Evolutionary conservation across 495 filamentous ascomycete species (phyloP).

Genomic region (Bacidia rubella): DNA sequence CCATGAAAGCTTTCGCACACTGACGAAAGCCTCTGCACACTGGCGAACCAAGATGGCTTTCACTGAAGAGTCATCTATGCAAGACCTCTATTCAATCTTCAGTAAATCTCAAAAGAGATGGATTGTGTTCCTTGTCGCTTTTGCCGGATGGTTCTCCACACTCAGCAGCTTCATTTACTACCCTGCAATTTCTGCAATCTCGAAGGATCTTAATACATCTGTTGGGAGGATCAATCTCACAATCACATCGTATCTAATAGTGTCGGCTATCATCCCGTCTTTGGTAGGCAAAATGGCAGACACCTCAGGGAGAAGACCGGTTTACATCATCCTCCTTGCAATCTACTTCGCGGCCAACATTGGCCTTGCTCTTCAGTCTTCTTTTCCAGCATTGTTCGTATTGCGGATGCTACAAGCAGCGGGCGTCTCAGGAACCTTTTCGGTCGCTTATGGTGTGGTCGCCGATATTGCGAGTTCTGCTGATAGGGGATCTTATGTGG

Average conservation of each 20-base stretch:
- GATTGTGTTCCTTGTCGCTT: slow-evolving; percentile 24
- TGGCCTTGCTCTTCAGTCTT: slow-evolving; percentile 45
- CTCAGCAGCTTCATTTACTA: slow-evolving; percentile 32
- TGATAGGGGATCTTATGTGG: slow-evolving; percentile 17
- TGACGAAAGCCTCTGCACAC: too few relatives aligned
- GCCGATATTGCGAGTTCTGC: slow-evolving; percentile 15
- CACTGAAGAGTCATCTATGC: too few relatives aligned
- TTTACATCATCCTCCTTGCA: slow-evolving; percentile 42
- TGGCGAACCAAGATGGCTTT: too few relatives aligned
- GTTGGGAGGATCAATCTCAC: slow-evolving; percentile 26
- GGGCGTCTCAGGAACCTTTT: slow-evolving; percentile 32
- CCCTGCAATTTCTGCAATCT: slow-evolving; percentile 25
- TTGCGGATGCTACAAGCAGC: slow-evolving; percentile 52
- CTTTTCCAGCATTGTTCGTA: slow-evolving; percentile 46
- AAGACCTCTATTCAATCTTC: slow-evolving; percentile 16
- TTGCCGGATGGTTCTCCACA: slow-evolving; percentile 23
- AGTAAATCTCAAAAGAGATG: slow-evolving; percentile 24
- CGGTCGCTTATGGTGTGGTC: slow-evolving; percentile 17
- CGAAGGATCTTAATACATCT: slow-evolving; percentile 19
- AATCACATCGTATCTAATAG: slow-evolving; percentile 40
- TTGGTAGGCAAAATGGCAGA: slow-evolving; percentile 51
- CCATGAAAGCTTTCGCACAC: too few relatives aligned
- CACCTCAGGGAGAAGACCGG: slow-evolving; percentile 44
- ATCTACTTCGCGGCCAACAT: slow-evolving; percentile 51
- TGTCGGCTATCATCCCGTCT: slow-evolving; percentile 46